Evolutionary conservation across 176 grass and related monocot species (phyloP).

Genomic region (Poa pratensis): DNA sequence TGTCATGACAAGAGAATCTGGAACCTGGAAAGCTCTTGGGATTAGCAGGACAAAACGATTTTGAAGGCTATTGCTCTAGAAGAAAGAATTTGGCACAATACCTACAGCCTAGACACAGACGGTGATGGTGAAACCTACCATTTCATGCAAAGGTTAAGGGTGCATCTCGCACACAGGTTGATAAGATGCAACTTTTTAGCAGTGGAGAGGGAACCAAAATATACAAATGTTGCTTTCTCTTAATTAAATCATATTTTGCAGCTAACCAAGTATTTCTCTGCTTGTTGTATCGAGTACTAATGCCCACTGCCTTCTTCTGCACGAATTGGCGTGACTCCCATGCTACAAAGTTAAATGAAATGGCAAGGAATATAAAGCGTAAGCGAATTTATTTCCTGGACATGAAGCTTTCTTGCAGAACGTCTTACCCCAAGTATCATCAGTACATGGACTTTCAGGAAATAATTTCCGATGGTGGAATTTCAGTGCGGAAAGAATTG

Average conservation of each 20-base stretch:
- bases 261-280: constrained; percentile 32
- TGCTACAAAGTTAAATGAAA: constrained; percentile 44
- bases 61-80: constrained; percentile 46
- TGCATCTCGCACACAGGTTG: constrained; percentile 48
- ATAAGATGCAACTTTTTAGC: constrained; percentile 50
- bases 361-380: constrained; percentile 42
- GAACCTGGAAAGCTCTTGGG: constrained; percentile 43
- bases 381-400: constrained; percentile 36
- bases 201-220: constrained; percentile 60
- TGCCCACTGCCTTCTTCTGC: constrained; percentile 38
- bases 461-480: constrained; percentile 19
- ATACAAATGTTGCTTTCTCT: constrained; percentile 34
- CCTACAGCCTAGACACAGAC: constrained; percentile 36
- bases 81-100: constrained; percentile 43
- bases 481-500: constrained; percentile 33
- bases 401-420: constrained; percentile 15
- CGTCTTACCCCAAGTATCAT: constrained; percentile 32
- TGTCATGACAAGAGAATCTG: constrained; percentile 49
- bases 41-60: constrained; percentile 44
- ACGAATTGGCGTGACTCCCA: constrained; percentile 26
- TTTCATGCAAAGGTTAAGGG: constrained; percentile 30
- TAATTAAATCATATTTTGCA: constrained; percentile 17
- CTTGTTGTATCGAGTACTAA: constrained; percentile 28
- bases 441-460: constrained; percentile 20
- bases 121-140: constrained; percentile 28